Percentiles rank a stretch among this genome's conserved stretches.
phyloP scores from a whole-genome alignment of 805 yeast genomes.

The Lipomyces yamadae region DNA sequence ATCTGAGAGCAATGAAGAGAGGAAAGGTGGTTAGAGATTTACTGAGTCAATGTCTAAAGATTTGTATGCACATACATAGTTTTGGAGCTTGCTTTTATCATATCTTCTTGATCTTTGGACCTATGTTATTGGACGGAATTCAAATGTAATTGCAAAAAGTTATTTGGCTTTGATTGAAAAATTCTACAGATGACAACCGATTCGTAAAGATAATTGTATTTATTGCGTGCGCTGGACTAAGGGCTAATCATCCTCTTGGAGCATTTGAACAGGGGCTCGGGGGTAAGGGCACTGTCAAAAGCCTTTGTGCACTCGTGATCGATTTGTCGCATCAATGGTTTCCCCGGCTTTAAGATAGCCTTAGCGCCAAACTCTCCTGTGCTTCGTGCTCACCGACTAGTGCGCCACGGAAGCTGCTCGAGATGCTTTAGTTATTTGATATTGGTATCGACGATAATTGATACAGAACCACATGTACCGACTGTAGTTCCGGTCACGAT shows the following conservation, averaged over 20 bases:
- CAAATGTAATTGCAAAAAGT: background rate
- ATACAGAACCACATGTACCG: background rate
- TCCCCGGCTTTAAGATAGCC: too few relatives aligned
- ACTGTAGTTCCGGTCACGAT: background rate
- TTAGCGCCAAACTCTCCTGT: too few relatives aligned
- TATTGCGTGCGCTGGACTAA: too few relatives aligned
- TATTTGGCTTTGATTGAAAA: background rate
- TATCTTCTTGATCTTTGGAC: background rate
- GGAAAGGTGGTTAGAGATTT: conserved; percentile 57
- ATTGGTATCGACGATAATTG: background rate
- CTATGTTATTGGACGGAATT: background rate
- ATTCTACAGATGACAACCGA: background rate
- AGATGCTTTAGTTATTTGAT: background rate
- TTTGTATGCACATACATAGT: background rate
- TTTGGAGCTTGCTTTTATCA: background rate
- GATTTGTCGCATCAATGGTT: too few relatives aligned
- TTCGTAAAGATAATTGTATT: too few relatives aligned
- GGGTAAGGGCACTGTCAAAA: background rate
- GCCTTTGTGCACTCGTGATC: background rate
- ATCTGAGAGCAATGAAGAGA: conserved; percentile 39
- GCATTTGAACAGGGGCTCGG: background rate
- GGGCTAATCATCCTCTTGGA: too few relatives aligned
- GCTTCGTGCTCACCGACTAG: too few relatives aligned
- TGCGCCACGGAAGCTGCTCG: too few relatives aligned
- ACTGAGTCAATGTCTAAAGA: background rate